phyloP scores from a whole-genome alignment of 345 rosid species.

The Theobroma cacao region DNA sequence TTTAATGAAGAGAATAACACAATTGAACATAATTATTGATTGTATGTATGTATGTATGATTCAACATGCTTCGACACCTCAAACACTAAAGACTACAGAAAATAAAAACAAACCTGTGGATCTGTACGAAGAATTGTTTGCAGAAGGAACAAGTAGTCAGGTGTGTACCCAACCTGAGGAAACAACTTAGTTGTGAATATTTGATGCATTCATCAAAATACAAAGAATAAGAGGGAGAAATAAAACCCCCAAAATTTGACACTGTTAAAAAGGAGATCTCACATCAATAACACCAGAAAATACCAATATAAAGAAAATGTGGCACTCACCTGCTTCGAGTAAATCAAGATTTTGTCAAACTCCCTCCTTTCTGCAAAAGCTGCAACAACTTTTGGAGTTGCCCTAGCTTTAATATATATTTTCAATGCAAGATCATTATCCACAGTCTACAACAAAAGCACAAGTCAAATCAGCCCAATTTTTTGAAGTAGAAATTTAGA shows the following conservation, averaged over 20 bases:
- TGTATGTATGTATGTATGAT: constrained; percentile 4
- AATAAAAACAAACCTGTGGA: constrained; percentile 69
- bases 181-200: constrained; percentile 13
- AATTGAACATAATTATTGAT: background rate
- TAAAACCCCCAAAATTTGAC: background rate
- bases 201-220: constrained; percentile 10
- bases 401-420: constrained; percentile 94
- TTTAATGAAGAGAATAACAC: background rate
- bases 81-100: constrained; percentile 9
- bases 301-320: background rate
- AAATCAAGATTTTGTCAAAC: constrained; percentile 90
- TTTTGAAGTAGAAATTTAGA: background rate
- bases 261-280: background rate
- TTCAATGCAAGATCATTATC: constrained; percentile 97
- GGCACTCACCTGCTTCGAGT: constrained; percentile 80
- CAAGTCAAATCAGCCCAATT: background rate
- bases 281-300: background rate
- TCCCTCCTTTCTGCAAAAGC: constrained; percentile 99
- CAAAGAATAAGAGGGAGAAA: constrained; percentile 3
- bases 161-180: constrained; percentile 88
- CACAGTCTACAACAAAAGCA: constrained; percentile 67
- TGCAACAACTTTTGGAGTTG: constrained; percentile 97
- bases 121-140: constrained; percentile 98
- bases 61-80: constrained; percentile 12
- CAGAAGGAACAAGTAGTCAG: constrained; percentile 95